Conservation (phyloP, 192 early-diverging fungal genomes). For the Globomyces pollinis-pini region DNA sequence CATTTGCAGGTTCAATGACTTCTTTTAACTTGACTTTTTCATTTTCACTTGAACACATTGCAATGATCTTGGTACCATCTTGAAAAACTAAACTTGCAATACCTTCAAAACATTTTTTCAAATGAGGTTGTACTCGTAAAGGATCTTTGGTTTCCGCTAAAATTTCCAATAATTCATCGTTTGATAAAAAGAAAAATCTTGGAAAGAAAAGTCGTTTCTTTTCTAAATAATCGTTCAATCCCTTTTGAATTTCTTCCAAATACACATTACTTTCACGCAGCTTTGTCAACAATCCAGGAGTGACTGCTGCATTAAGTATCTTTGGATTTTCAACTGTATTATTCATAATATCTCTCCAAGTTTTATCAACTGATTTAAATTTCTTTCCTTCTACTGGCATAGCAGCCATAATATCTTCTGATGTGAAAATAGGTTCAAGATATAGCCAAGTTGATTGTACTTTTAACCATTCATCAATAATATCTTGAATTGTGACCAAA, state of each 20-base stretch:
- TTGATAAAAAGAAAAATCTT: conserved; percentile 56
- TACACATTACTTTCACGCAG: conserved; percentile 45
- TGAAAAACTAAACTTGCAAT: conserved; percentile 50
- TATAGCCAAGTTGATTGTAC: conserved; percentile 57
- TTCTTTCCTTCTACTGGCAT: conserved; percentile 56
- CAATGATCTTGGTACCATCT: conserved; percentile 49
- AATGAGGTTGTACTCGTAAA: conserved; percentile 48
- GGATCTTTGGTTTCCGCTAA: conserved; percentile 56
- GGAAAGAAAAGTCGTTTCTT: conserved; percentile 57
- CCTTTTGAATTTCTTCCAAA: conserved; percentile 56
- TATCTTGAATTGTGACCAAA: conserved; percentile 45
- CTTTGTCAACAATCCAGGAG: conserved; percentile 30
- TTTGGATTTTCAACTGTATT: conserved; percentile 43
- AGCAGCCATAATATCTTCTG: conserved; percentile 52
- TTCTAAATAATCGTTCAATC: conserved; percentile 55
- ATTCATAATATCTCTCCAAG: conserved; percentile 54
- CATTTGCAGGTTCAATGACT: conserved; percentile 53
- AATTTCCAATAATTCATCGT: conserved; percentile 55
- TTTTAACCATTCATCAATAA: conserved; percentile 55
- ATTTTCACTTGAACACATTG: conserved; percentile 56
- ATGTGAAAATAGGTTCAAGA: conserved; percentile 53
- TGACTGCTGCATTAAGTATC: conserved; percentile 35
- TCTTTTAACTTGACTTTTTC: conserved; percentile 51
- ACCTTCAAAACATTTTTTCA: conserved; percentile 57
- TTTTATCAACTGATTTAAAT: conserved; percentile 49